Percentiles rank a stretch among this genome's conserved stretches.
These are phyloP conservation scores for Nicotiana paniculata DNA, from an alignment of 257 asterid genomes.

Conservation along the genomic window DNA sequence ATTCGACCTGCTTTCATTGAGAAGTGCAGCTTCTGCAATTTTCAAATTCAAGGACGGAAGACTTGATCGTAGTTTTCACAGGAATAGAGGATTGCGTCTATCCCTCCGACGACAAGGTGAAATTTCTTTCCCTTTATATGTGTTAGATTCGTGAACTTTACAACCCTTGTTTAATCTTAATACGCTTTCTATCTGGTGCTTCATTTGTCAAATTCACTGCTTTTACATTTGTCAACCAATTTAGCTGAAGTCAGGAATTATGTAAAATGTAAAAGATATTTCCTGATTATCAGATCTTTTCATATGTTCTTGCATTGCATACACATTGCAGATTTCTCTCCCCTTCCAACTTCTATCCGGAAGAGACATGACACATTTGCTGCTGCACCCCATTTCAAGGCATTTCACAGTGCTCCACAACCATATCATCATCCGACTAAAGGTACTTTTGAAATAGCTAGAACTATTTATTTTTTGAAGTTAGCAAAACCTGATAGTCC, in stretches of 20 bases:
- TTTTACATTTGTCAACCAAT: background rate
- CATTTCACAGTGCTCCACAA: conserved; percentile 23
- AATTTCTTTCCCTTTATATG: background rate
- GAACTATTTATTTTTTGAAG: background rate
- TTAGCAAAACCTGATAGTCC: background rate
- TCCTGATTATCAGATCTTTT: background rate
- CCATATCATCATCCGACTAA: conserved; percentile 23
- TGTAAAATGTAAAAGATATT: background rate
- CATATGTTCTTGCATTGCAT: background rate
- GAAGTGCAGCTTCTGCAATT: conserved; percentile 31
- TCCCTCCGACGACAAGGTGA: conserved; percentile 28
- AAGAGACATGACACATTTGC: conserved; percentile 11
- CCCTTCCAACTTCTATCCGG: conserved; percentile 7
- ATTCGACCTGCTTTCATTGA: conserved; percentile 30
- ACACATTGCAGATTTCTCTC: conserved; percentile 11
- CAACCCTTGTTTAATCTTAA: background rate
- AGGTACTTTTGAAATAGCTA: conserved; percentile 17
- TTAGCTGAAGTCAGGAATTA: background rate
- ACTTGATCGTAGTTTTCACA: conserved; percentile 12
- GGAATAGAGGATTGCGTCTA: conserved; percentile 7
- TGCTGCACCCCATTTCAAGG: conserved; percentile 21
- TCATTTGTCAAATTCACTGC: background rate
- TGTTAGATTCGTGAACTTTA: background rate
- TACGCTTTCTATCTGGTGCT: background rate
- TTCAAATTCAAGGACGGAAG: conserved; percentile 24